Base-by-base conservation (phyloP, 1,139 yeast species). In the Hyphopichia buzzinii region DNA sequence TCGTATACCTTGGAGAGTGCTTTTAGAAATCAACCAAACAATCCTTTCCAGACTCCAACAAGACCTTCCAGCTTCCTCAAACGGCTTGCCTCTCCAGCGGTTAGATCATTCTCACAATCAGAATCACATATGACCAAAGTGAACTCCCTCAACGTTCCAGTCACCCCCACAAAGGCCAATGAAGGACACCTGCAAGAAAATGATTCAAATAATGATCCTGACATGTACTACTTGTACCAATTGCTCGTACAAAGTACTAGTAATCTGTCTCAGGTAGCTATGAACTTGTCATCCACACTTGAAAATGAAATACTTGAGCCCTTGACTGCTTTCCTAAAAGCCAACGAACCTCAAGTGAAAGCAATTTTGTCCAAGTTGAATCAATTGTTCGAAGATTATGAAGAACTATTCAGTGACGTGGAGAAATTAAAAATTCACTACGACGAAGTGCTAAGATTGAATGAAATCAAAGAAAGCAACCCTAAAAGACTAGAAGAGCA, bases 251-350 rank as follows among this genome's bases (percentile, higher is more conserved):
- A 39, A 7, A 44, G 42, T 15, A 40, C 52, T 23, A 30, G 48
- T 23, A 40, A 42, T 4, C 72, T 67, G 38, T 53, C 71, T 2
- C 49, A 48, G 26, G 42, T 47, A 1, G 43, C 59, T 34, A 39
- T 54, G 33, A 49, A 48, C 5, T 49, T 67, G 34, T 71, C 74
- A 1, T 49, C 67, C 1, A 50, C 55, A 4, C 62, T 72, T 15
- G 76, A 72, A 39, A 49, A 57, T 17, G 59, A 59, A 28, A 64
- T 70, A 1, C 50, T 70, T 40, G 67, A 62, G 26, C 52, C 49
- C n/a, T 48, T 71, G 13, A 64, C 71, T 8, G 48, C 46, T 7
- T 69, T 67, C 41, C 52, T 71, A 19, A 69, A 67, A 38, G 39
- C 43, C 6, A 54, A 68, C 38, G 76, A 71, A 41, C 72, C 74